Evolutionary conservation across 352 stramenopile species (phyloP).

Genomic region (Phytophthora citricola): DNA sequence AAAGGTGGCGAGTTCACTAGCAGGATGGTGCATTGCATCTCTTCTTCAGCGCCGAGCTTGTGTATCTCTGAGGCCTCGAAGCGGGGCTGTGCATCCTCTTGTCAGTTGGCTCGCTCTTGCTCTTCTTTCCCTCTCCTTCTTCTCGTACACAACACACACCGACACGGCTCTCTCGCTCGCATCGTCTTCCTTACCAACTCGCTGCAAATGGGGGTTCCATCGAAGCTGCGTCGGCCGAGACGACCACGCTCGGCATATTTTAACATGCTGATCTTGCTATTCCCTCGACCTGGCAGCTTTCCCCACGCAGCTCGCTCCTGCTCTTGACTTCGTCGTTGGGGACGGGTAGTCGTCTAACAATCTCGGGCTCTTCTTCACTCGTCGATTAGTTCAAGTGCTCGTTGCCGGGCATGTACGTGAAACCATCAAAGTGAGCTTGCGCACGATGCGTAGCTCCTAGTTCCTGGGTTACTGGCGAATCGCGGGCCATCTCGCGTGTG

Average conservation of each 20-base stretch:
- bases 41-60: constrained; percentile 25
- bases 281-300: constrained; percentile 35
- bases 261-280: constrained; percentile 21
- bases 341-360: constrained; percentile 41
- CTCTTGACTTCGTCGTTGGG: constrained; percentile 31
- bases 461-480: constrained; percentile 90
- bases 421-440: constrained; percentile 92
- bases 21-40: constrained; percentile 17
- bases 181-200: constrained; percentile 31
- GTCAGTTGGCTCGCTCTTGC: constrained; percentile 28
- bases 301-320: constrained; percentile 23
- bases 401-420: constrained; percentile 91
- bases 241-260: constrained; percentile 17
- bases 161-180: constrained; percentile 49
- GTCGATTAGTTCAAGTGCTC: constrained; percentile 61
- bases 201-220: constrained; percentile 26
- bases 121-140: constrained; percentile 29
- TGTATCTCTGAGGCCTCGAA: constrained; percentile 4
- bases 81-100: constrained; percentile 12
- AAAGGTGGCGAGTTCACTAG: constrained; percentile 33
- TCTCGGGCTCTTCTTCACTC: constrained; percentile 20
- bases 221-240: constrained; percentile 27
- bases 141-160: constrained; percentile 50
- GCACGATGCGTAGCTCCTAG: constrained; percentile 83
- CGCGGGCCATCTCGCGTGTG: constrained; percentile 81